These are phyloP conservation scores for Hypomontagnella submonticulosa DNA, from an alignment of 495 filamentous ascomycete genomes.

Conservation along the genomic window DNA sequence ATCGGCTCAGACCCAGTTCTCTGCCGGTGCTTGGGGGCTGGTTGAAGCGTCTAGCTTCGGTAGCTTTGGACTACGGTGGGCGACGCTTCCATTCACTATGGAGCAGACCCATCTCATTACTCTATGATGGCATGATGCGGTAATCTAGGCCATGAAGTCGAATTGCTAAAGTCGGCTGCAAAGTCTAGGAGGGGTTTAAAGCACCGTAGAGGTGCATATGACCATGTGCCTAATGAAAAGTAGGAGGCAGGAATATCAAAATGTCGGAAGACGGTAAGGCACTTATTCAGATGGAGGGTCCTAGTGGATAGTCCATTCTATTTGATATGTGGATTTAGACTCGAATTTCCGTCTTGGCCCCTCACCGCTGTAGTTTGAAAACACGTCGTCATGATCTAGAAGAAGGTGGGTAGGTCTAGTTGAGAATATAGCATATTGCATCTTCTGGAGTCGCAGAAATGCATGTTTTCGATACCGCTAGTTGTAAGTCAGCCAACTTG, in stretches of 20 bases:
- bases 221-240: constrained; percentile 23
- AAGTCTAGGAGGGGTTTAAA: constrained; percentile 6
- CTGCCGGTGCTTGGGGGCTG: constrained; percentile 22
- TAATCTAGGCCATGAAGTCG: constrained; percentile 21
- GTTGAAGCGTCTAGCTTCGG: constrained; percentile 24
- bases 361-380: constrained; percentile 26
- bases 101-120: constrained; percentile 27
- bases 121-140: constrained; percentile 20
- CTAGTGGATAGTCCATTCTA: constrained; percentile 3
- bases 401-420: constrained; percentile 14
- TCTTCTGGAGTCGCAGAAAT: constrained; percentile 15
- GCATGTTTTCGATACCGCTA: constrained; percentile 32
- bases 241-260: constrained; percentile 17
- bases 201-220: constrained; percentile 14
- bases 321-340: constrained; percentile 3
- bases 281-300: neutral
- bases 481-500: constrained; percentile 20
- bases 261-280: neutral
- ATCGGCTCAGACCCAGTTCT: constrained; percentile 19
- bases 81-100: constrained; percentile 14
- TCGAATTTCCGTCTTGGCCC: constrained; percentile 20
- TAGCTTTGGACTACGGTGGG: constrained; percentile 23
- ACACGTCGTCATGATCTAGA: constrained; percentile 17
- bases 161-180: constrained; percentile 1
- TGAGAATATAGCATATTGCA: constrained; percentile 21